A percentile compares a stretch with the other conserved stretches of the same genome.
These are phyloP conservation scores for Onygenales sp. DNA, from an alignment of 2,329 filamentous ascomycete genomes.

Conservation along the genomic window DNA sequence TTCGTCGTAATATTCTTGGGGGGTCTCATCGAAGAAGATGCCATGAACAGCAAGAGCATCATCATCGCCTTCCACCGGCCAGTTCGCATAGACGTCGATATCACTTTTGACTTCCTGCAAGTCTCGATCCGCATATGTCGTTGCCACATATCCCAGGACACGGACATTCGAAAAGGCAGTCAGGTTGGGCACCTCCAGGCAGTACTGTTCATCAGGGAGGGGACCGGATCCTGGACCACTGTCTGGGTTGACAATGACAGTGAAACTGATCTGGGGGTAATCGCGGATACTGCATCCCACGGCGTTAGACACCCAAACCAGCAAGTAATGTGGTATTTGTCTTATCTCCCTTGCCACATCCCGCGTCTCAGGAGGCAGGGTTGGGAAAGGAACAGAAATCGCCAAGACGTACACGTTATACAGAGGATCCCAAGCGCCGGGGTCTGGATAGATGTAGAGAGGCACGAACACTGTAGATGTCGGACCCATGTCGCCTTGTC, in stretches of 20 bases:
- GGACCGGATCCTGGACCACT: conserved; percentile 36
- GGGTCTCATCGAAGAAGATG: conserved; percentile 43
- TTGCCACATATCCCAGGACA: conserved; percentile 42
- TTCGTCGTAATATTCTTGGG: conserved; percentile 25
- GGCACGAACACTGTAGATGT: conserved; percentile 37
- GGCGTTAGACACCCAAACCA: conserved; percentile 6
- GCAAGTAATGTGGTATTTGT: background rate
- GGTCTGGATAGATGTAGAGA: conserved; percentile 40
- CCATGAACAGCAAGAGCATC: conserved; percentile 33
- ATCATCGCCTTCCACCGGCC: conserved; percentile 28
- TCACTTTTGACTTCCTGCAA: conserved; percentile 34
- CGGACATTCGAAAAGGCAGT: conserved; percentile 38
- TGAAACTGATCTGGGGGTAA: conserved; percentile 38
- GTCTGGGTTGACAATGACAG: conserved; percentile 41
- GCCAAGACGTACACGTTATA: conserved; percentile 31
- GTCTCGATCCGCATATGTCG: conserved; percentile 36
- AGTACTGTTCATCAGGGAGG: conserved; percentile 36
- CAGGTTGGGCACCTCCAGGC: conserved; percentile 31
- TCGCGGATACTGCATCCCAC: conserved; percentile 2
- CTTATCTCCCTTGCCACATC: background rate
- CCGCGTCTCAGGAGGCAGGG: conserved; percentile 2
- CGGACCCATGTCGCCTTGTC: conserved; percentile 23
- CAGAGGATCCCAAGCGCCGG: conserved; percentile 38
- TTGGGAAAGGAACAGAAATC: background rate
- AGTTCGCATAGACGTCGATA: conserved; percentile 37